Percentiles rank a stretch among this genome's conserved stretches.
phyloP scores from a whole-genome alignment of 768 basidiomycete genomes.

The Termitomyces sp. region DNA sequence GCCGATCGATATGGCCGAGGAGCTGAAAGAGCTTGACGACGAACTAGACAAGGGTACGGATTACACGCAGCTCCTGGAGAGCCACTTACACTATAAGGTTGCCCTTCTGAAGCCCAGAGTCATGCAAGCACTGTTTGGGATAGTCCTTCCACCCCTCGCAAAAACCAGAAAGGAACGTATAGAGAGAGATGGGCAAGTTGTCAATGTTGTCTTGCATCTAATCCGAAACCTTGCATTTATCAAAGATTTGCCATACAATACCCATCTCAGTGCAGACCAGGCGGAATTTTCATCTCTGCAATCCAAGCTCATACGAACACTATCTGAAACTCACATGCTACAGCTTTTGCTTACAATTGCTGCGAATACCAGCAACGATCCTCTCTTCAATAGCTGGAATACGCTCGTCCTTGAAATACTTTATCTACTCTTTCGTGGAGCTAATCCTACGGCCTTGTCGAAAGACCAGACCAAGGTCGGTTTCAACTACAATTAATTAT shows the following conservation, averaged over 20 bases:
- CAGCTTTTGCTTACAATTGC: constrained; percentile 84
- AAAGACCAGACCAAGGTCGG: constrained; percentile 63
- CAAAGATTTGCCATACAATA: constrained; percentile 75
- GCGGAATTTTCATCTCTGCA: constrained; percentile 77
- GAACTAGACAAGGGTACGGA: constrained; percentile 78
- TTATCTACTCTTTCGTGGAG: constrained; percentile 82
- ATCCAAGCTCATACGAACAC: constrained; percentile 63
- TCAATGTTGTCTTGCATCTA: constrained; percentile 84
- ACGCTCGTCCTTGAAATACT: constrained; percentile 90
- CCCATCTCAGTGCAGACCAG: constrained; percentile 68
- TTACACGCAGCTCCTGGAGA: constrained; percentile 77
- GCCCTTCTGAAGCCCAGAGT: constrained; percentile 65
- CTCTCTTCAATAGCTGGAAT: constrained; percentile 83
- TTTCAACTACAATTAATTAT: neutral
- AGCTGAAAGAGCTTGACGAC: constrained; percentile 88
- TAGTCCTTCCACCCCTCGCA: constrained; percentile 75
- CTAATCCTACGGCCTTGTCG: constrained; percentile 55
- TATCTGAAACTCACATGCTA: constrained; percentile 69
- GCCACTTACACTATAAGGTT: constrained; percentile 88
- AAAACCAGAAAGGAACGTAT: constrained; percentile 64
- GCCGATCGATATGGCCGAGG: constrained; percentile 95
- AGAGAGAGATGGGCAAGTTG: constrained; percentile 79
- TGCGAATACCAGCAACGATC: constrained; percentile 67
- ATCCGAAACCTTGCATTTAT: constrained; percentile 94
- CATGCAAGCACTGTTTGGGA: constrained; percentile 65